phyloP scores from a whole-genome alignment of 1,284 basidiomycete species.

The Ustilago trichophora region DNA sequence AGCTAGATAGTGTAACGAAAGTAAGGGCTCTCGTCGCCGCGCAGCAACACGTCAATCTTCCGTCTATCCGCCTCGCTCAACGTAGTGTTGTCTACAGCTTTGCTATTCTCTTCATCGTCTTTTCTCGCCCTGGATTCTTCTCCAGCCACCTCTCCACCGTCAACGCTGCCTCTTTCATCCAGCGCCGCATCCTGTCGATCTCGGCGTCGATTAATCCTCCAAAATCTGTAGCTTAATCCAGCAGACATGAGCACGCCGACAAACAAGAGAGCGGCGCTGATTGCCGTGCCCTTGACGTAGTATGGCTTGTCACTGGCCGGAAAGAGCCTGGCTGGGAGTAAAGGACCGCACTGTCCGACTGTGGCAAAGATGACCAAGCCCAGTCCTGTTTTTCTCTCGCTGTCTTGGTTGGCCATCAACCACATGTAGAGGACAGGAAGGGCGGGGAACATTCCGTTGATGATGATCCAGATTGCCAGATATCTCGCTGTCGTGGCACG shows the following conservation, averaged over 20 bases:
- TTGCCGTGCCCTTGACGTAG: constrained; percentile 50
- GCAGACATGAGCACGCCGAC: constrained; percentile 32
- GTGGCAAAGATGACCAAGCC: constrained; percentile 55
- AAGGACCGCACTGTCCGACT: constrained; percentile 55
- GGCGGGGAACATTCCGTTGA: constrained; percentile 53
- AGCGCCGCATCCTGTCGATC: constrained; percentile 3
- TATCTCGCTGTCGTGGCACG: constrained; percentile 39
- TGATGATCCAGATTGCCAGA: constrained; percentile 47
- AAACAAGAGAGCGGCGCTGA: constrained; percentile 38
- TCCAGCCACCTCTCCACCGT: not conserved
- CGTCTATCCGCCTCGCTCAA: constrained; percentile 17
- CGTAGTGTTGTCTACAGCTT: not conserved
- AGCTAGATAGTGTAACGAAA: constrained; percentile 49
- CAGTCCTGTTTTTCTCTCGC: constrained; percentile 53
- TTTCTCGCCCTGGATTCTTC: not conserved
- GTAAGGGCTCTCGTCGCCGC: constrained; percentile 37
- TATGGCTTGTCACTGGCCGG: constrained; percentile 47
- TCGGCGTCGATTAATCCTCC: constrained; percentile 31
- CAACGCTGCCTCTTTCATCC: not conserved
- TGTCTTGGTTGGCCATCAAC: constrained; percentile 44
- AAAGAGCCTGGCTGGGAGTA: constrained; percentile 55
- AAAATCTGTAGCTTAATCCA: constrained; percentile 14
- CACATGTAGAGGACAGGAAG: constrained; percentile 60
- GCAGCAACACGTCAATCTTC: constrained; percentile 35
- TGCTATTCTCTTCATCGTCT: constrained; percentile 1